Evolutionary conservation across 192 early-diverging fungal genomes (phyloP).

Genomic region (Coemansia erecta): DNA sequence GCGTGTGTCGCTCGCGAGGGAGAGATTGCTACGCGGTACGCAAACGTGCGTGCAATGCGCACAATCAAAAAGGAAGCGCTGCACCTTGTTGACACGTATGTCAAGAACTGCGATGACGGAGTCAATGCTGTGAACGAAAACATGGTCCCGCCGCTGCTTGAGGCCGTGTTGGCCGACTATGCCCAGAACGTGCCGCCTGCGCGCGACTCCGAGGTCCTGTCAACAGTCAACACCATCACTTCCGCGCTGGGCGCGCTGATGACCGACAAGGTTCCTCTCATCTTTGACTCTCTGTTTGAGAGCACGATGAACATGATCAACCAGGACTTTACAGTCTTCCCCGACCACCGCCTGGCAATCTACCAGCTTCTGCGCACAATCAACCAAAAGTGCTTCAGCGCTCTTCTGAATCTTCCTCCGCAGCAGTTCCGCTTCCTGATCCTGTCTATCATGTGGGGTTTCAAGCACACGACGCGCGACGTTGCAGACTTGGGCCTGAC

Average conservation of each 20-base stretch:
- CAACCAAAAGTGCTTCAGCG: conserved; percentile 90
- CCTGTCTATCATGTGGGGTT: conserved; percentile 96
- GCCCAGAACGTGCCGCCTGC: conserved; percentile 82
- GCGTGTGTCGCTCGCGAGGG: conserved; percentile 71
- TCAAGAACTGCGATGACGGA: conserved; percentile 82
- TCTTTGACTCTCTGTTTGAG: conserved; percentile 94
- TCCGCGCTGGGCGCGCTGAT: conserved; percentile 72
- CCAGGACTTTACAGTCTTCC: conserved; percentile 97
- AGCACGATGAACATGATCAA: conserved; percentile 99
- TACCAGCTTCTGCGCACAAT: conserved; percentile 92
- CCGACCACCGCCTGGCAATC: conserved; percentile 94
- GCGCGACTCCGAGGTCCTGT: conserved; percentile 93
- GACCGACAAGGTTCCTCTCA: conserved; percentile 77
- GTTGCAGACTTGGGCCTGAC: conserved; percentile 89
- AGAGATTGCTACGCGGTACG: conserved; percentile 86
- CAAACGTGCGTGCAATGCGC: conserved; percentile 83
- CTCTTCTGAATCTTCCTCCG: conserved; percentile 76
- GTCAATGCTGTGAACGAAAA: conserved; percentile 72
- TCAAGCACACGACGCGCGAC: conserved; percentile 99
- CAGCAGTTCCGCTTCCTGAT: conserved; percentile 89
- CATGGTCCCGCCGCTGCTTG: conserved; percentile 89
- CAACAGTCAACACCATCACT: conserved; percentile 87
- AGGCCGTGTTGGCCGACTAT: conserved; percentile 89
- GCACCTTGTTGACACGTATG: conserved; percentile 89
- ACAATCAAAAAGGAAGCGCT: conserved; percentile 97